These are phyloP conservation scores for Paraconiothyrium brasiliense DNA, from an alignment of 2,329 filamentous ascomycete genomes.

Conservation along the genomic window DNA sequence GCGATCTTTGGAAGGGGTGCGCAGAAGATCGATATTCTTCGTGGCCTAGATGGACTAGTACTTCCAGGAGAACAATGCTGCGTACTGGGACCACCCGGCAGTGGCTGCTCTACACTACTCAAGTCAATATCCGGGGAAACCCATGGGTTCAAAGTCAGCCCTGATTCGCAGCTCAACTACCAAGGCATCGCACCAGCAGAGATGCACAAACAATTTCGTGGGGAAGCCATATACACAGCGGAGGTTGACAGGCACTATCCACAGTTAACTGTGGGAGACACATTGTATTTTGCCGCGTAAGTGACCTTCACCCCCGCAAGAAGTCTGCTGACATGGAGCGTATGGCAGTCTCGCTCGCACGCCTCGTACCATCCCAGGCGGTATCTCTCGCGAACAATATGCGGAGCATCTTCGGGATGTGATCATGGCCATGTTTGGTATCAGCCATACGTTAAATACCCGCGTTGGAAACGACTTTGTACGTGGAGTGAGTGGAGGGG, in stretches of 20 bases:
- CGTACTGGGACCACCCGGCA: slow-evolving; percentile 30
- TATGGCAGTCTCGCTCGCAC: slow-evolving; percentile 54
- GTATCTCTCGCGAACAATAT: slow-evolving; percentile 63
- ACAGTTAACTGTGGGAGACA: slow-evolving; percentile 77
- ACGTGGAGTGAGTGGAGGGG: slow-evolving; percentile 76
- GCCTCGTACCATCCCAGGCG: slow-evolving; percentile 66
- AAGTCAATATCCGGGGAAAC: slow-evolving; percentile 85
- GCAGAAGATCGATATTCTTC: slow-evolving; percentile 71
- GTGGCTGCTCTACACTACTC: slow-evolving; percentile 80
- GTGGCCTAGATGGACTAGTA: slow-evolving; percentile 72
- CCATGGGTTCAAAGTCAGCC: slow-evolving; percentile 77
- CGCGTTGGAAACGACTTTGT: slow-evolving; percentile 77
- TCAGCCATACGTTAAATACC: slow-evolving; percentile 75
- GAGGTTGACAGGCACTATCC: slow-evolving; percentile 85
- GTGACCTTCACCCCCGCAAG: neutral
- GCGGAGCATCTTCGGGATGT: slow-evolving; percentile 67
- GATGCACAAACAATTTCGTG: slow-evolving; percentile 79
- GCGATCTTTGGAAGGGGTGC: slow-evolving; percentile 57
- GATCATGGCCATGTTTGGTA: slow-evolving; percentile 78
- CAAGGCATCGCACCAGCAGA: slow-evolving; percentile 74
- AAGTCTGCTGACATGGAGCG: neutral
- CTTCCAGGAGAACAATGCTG: slow-evolving; percentile 65
- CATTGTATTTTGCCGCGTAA: slow-evolving; percentile 75
- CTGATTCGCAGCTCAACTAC: slow-evolving; percentile 79
- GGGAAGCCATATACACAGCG: slow-evolving; percentile 85